Base-by-base conservation (phyloP, 2,329 filamentous ascomycete species). In the Fusarium sp. region DNA sequence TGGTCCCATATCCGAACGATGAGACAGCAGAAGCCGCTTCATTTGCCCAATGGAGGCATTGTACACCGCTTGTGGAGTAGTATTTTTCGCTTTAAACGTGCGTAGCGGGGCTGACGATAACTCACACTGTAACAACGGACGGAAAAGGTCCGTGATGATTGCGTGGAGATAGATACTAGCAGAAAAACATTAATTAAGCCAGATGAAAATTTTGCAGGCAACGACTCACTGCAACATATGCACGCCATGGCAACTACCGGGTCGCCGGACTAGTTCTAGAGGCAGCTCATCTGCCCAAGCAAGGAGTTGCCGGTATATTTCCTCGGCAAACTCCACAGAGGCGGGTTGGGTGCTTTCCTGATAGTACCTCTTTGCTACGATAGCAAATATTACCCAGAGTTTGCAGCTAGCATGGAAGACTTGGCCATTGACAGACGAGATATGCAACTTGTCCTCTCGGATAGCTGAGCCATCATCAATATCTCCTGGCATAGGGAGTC, bases 381-480 rank as follows among this genome's bases (percentile, higher is more conserved):
- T 1, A 6, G 8, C 5, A 5, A 45, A 55, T 12, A 55, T 45
- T 5, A 8, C 6, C 52, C 40, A 55, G 0, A 55, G 40, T 25
- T 20, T 45, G 11, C 30, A 20, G 20, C 52, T 55, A 0, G 52
- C 52, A 16, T 34, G 8, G 2, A 55, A 34, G 5, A 32, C 2
- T 2, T 55, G 7, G 11, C 16, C n/a, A 16, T 25, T 32, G 11
- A n/a, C 2, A 6, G 1, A 0, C 2, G 25, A 8, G 3, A 10
- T 0, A 8, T 10, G 2, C 9, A 15, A 11, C 2, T 8, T 12
- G 6, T 8, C 20, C 0, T 44, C 20, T 12, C 45, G 10, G 6
- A 13, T 9, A 4, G 16, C 3, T 22, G 9, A 22, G 4, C 3
- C 7, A 16, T 7, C 6, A 3, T 44, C 20, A 3, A 54, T 5